Conservation (phyloP, 768 basidiomycete species). For the Boletales sp. region DNA sequence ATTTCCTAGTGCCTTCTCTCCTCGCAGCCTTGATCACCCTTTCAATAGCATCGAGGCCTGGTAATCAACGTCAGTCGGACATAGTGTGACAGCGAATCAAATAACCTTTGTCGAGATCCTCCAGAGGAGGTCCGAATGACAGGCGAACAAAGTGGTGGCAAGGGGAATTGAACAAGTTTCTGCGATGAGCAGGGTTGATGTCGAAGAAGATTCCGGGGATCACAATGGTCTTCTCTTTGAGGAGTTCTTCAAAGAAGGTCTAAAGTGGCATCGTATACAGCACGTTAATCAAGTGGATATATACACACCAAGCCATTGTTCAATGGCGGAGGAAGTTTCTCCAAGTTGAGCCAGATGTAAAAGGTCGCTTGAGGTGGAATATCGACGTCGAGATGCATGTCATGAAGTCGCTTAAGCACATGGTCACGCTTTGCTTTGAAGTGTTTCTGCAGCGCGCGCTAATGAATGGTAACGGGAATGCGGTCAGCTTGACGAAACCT, state of each 20-base stretch:
- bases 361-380: constrained; percentile 81
- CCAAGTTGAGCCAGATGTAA: constrained; percentile 92
- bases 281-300: not conserved
- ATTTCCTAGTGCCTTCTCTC: constrained; percentile 52
- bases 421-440: constrained; percentile 92
- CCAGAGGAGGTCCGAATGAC: constrained; percentile 80
- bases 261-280: constrained; percentile 20
- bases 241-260: constrained; percentile 93
- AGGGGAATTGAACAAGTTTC: constrained; percentile 86
- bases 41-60: constrained; percentile 83
- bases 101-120: constrained; percentile 73
- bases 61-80: not conserved
- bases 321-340: constrained; percentile 71
- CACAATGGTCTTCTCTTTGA: constrained; percentile 88
- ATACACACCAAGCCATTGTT: constrained; percentile 80
- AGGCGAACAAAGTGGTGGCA: constrained; percentile 89
- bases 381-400: constrained; percentile 73
- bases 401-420: constrained; percentile 75
- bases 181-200: constrained; percentile 71
- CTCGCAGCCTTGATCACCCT: constrained; percentile 70
- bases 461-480: not conserved
- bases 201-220: constrained; percentile 92
- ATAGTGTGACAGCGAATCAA: not conserved
- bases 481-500: not conserved
- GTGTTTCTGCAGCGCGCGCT: constrained; percentile 82